Evolutionary conservation across 768 basidiomycete species (phyloP), one percentile per base, ranked within the genome.

Genomic region (Hygrophoropsis aurantiaca): DNA sequence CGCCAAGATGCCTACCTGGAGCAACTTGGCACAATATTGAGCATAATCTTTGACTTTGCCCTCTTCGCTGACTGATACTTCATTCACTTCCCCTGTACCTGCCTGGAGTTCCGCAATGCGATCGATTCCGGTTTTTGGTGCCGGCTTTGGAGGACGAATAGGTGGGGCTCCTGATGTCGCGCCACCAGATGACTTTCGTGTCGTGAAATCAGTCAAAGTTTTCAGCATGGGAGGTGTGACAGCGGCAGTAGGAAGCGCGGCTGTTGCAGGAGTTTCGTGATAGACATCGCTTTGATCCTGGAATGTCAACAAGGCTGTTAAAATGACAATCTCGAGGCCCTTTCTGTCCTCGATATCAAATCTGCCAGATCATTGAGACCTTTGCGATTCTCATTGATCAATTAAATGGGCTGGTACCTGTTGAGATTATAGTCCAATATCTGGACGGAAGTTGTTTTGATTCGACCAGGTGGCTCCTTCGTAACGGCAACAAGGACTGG

Each of bases 291-390:
- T 84, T 23, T 71, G 58, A 58, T 93, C 90, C 49, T 83, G 80
- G 62, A 93, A 89, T 1, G 88, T 87, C 52, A 92, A 66, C 2
- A 93, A 72, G 2, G 87, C 80, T 0, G 83, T 85, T 40, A 93
- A 69, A 30, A 92, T 78, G 42, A 87, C 80, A 32, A 93, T 87
- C 62, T 93, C 90, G 2, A 93, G 74, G 4, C 90, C 89, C 62
- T 93, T 93, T 25, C 87, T 78, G 57, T 93, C 90, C 13, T 86
- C 73, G 41, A 93, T 84, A 53, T 92, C 90, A 56, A 93, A 93
- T 33, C 88, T 90, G 44, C 6, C 40, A 13, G 6, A 19, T 27
- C 18, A 24, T 23, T 30, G 21, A 49, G 20, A 34, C 19, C 16
- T 19, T 41, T 16, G 39, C 34, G n/a, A 15, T 33, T 45, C 26